Conservation (phyloP, 768 basidiomycete genomes). For the Mrakia gelida region DNA sequence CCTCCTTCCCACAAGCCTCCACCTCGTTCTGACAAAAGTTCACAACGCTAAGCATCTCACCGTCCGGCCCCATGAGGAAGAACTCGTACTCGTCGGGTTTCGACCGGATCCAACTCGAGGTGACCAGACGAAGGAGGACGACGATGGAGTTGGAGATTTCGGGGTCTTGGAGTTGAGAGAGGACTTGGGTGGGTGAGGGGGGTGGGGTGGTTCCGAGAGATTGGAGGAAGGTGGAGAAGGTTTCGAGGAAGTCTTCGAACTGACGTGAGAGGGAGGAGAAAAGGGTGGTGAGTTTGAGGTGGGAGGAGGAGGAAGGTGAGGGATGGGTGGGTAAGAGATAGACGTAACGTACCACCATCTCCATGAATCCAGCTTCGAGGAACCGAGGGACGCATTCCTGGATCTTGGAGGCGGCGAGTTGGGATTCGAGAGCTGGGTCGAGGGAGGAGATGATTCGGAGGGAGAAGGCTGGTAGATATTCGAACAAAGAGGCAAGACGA, state of each 20-base stretch:
- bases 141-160: conserved; percentile 43
- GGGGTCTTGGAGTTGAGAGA: conserved; percentile 41
- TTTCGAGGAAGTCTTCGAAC: conserved; percentile 62
- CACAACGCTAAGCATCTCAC: conserved; percentile 55
- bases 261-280: conserved; percentile 14
- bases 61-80: conserved; percentile 75
- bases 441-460: conserved; percentile 57
- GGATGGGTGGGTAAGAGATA: not conserved
- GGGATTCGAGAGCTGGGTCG: conserved; percentile 52
- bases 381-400: conserved; percentile 54
- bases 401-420: conserved; percentile 54
- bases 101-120: conserved; percentile 73
- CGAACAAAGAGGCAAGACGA: conserved; percentile 51
- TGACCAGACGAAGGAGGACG: conserved; percentile 72
- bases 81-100: conserved; percentile 59
- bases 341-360: conserved; percentile 55
- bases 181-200: conserved; percentile 33
- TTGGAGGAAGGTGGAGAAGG: conserved; percentile 55
- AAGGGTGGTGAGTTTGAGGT: too few relatives aligned
- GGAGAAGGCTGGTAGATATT: conserved; percentile 56
- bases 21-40: conserved; percentile 75
- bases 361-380: conserved; percentile 59
- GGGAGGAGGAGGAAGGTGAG: conserved; percentile 12
- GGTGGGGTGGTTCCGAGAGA: conserved; percentile 33
- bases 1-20: conserved; percentile 71